phyloP scores from a whole-genome alignment of 2,329 filamentous ascomycete genomes.

The Phaeosphaeria sp. region DNA sequence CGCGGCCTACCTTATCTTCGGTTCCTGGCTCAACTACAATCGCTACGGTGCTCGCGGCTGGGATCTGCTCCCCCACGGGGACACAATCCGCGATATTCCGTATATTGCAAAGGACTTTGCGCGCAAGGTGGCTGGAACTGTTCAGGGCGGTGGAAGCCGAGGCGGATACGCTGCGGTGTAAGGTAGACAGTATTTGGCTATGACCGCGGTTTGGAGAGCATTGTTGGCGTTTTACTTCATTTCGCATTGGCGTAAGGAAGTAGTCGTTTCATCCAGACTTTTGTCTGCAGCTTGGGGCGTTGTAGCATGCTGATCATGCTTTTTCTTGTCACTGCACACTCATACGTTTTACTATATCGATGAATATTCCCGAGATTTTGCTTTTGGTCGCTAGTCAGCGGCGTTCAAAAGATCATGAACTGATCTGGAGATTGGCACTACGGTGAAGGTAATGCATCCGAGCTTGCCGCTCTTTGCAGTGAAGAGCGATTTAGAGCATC shows the following conservation, averaged over 20 bases:
- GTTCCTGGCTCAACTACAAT: conserved; percentile 99
- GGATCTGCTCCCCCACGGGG: conserved; percentile 92
- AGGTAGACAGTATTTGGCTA: conserved; percentile 22
- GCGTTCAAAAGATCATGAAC: neutral
- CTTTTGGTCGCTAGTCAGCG: too few species aligned
- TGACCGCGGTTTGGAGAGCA: neutral
- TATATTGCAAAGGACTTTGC: conserved; percentile 92
- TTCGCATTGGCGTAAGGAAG: neutral
- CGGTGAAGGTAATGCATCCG: neutral
- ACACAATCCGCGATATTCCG: conserved; percentile 89
- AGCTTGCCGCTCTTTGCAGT: neutral
- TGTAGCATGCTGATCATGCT: neutral
- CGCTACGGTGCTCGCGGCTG: conserved; percentile 93
- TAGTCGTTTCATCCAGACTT: neutral
- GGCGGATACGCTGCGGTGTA: conserved; percentile 95
- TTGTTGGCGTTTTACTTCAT: neutral
- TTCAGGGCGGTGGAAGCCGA: conserved; percentile 82
- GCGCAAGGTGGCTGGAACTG: conserved; percentile 77
- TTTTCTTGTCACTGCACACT: neutral
- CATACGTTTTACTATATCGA: neutral
- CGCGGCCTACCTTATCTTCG: conserved; percentile 93
- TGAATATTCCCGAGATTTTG: neutral
- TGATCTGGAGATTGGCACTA: too few species aligned
- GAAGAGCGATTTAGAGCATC: neutral
- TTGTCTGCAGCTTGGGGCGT: neutral